These are phyloP conservation scores for Solanum verrucosum DNA, from an alignment of 257 asterid species.

Conservation along the genomic window DNA sequence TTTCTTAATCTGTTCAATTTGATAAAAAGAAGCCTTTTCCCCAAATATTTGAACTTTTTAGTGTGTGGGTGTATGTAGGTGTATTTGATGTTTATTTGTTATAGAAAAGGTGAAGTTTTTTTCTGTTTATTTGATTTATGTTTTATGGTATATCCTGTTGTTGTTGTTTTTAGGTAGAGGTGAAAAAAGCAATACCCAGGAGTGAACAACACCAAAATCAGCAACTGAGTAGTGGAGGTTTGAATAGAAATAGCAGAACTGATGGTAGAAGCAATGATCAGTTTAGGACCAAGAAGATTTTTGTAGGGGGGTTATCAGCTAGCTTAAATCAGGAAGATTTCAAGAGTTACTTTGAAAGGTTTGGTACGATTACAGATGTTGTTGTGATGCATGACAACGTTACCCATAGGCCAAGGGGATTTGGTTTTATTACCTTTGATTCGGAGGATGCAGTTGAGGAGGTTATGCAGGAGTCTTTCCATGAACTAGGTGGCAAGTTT, in stretches of 20 bases:
- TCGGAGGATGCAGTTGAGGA: constrained; percentile 79
- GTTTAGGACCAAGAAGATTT: constrained; percentile 83
- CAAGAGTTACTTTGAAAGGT: constrained; percentile 72
- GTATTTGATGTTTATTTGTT: neutral
- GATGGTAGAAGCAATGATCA: constrained; percentile 41
- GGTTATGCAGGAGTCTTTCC: constrained; percentile 66
- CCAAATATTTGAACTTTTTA: neutral
- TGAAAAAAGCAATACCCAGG: constrained; percentile 89
- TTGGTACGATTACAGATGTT: constrained; percentile 79
- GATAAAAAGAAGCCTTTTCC: neutral
- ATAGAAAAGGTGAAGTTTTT: neutral
- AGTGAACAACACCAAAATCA: constrained; percentile 55
- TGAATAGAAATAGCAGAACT: constrained; percentile 34
- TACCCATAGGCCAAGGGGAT: constrained; percentile 90
- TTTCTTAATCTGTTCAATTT: neutral
- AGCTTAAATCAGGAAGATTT: constrained; percentile 66
- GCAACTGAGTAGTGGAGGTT: constrained; percentile 32
- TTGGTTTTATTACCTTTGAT: constrained; percentile 82
- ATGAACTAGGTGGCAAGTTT: constrained; percentile 61
- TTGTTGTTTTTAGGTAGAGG: constrained; percentile 56
- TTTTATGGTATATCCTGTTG: constrained; percentile 4
- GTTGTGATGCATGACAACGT: constrained; percentile 84
- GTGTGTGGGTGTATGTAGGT: neutral
- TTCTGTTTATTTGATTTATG: neutral
- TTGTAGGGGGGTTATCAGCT: constrained; percentile 90